Percentiles rank a stretch among this genome's conserved stretches.
These are phyloP conservation scores for Apiospora hydei DNA, from an alignment of 2,329 filamentous ascomycete species.

Conservation along the genomic window DNA sequence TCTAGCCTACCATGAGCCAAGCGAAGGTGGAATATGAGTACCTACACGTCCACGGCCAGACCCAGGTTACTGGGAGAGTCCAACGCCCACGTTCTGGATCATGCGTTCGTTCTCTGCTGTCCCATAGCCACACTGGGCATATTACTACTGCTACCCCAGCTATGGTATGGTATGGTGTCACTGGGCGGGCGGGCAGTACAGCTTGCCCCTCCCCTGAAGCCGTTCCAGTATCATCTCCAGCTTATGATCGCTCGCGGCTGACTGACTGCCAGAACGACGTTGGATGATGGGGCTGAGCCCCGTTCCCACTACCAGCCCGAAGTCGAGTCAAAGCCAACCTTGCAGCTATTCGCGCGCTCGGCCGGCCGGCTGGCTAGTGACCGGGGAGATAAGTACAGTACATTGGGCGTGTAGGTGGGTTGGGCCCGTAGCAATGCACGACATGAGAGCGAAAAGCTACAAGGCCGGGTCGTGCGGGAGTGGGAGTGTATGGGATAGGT, in stretches of 20 bases:
- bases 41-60: too few relatives aligned
- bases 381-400: background rate
- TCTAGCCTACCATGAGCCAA: too few relatives aligned
- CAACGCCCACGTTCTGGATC: background rate
- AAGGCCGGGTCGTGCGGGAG: background rate
- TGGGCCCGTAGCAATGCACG: background rate
- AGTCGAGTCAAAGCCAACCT: background rate
- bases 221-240: too few relatives aligned
- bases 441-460: background rate
- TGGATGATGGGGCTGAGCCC: background rate
- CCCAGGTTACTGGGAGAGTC: too few relatives aligned
- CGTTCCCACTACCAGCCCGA: background rate
- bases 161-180: background rate
- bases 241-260: background rate
- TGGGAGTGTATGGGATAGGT: background rate
- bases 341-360: background rate
- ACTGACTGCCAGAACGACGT: too few relatives aligned
- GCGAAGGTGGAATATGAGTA: too few relatives aligned
- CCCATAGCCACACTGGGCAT: background rate
- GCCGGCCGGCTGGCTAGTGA: too few relatives aligned
- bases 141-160: background rate
- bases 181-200: background rate
- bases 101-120: background rate
- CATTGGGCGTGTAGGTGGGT: background rate
- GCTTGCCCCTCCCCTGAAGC: too few relatives aligned